Base-by-base conservation (phyloP, 495 filamentous ascomycete genomes). In the Neurospora intermedia region DNA sequence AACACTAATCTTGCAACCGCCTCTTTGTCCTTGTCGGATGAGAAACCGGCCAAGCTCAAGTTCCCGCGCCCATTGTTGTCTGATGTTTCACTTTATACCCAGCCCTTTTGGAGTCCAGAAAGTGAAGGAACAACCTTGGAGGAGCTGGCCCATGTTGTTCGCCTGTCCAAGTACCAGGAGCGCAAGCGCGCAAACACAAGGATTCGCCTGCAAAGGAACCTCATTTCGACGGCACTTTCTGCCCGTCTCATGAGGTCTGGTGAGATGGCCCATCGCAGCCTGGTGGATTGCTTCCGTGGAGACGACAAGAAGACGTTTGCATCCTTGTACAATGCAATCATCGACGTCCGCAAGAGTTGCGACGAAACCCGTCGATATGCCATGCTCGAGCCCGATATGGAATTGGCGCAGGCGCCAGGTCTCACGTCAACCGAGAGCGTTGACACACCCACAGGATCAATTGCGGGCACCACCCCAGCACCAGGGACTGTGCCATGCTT, bases 221-320 rank as follows among this genome's bases (percentile, higher is more conserved):
- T 90, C 74, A 87, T 93, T 27, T 91, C 91, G 27, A 92, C 91
- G 71, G 93, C 92, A 18, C 86, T 96, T 46, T 94, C 91, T 69
- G 89, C 93, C 74, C 91, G 94, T 71, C 86, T 96, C 79, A 87
- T 91, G 81, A 89, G 92, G 73, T 90, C 91, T 74, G 91, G 92
- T 71, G 90, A 92, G 76, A 88, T 92, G 59, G 89, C 92, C 70
- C 91, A 96, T 81, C 88, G 91, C 20, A 93, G 91, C 75, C 84
- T 99, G 77, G 92, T 96, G 75, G 94, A 99, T 78, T 88, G 89
- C 78, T 93, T 97, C 81, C 92, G 91, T 76, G 90, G 91, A 69
- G 94, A 97, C 79, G 93, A 98, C 81, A 97, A 96, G 84, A 89
- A 90, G 77, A 90, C 87, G 76, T 99, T 99, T 83, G 91, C 91